Conservation (phyloP, 2,329 filamentous ascomycete genomes). For the Botrytis cinerea region DNA sequence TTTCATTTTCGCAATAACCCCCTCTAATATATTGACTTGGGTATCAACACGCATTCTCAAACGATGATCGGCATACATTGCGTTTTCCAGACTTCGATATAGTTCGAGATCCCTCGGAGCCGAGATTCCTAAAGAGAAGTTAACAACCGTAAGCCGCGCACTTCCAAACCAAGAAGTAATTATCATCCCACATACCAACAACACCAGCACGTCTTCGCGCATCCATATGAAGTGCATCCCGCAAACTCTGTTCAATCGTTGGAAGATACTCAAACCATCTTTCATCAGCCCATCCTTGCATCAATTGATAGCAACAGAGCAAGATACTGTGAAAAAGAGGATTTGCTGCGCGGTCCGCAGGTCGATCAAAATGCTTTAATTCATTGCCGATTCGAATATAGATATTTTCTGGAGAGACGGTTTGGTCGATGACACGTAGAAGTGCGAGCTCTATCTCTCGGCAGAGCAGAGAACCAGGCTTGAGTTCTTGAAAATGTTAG, state of each 20-base stretch:
- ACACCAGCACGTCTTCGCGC: not conserved
- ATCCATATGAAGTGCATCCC: not conserved
- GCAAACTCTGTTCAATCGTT: not conserved
- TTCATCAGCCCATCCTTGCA: not conserved
- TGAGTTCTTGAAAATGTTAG: not conserved
- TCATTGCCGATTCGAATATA: not conserved
- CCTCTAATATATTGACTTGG: not conserved
- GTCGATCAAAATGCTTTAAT: not conserved
- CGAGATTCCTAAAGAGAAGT: not conserved
- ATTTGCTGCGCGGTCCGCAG: not conserved
- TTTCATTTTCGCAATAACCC: not conserved
- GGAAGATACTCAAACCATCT: not conserved
- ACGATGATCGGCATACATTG: not conserved
- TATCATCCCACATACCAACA: not conserved
- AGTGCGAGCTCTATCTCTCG: not conserved
- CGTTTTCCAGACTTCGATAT: not conserved
- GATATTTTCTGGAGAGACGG: not conserved
- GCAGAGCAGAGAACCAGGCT: not conserved
- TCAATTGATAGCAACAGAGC: not conserved
- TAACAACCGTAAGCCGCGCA: no score
- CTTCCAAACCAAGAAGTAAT: not conserved
- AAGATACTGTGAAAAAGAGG: not conserved
- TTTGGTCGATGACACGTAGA: not conserved
- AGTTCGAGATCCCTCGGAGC: not conserved
- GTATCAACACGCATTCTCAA: not conserved